Evolutionary conservation across 2,329 filamentous ascomycete species (phyloP), one percentile per base, ranked within the genome.

Genomic region (Fusarium oligoseptatum): DNA sequence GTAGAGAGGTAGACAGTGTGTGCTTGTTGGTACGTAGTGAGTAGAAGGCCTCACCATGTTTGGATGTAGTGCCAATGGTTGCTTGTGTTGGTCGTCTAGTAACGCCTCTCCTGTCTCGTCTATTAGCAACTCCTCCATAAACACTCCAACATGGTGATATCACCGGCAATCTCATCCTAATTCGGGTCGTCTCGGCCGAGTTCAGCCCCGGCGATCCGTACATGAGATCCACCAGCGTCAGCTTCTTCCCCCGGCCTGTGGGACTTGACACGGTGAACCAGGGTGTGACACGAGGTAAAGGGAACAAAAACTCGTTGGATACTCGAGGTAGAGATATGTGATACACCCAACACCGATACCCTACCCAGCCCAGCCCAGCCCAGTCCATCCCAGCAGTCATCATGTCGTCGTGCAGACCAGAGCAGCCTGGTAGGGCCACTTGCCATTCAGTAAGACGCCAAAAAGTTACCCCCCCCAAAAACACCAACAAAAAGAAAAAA

Each of bases 321-420:
- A 72, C 62, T 57, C 57, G 57, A 77, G 60, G 66, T 77, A 71
- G 64, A 71, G 71, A 75, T 66, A 70, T 27, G 45, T 66, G 41
- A 67, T 69, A 76, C 67, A 70, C 50, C 67, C 60, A 77, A 76
- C 75, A 68, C 75, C 74, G 11, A 70, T 68, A 67, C 64, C 66
- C 66, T 52, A 52, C 24, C 41, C 41, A 22, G 12, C 20, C 43
- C 20, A 5, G 8, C 20, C 48, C 48, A n/a, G 60, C 64, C 48
- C 15, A 50, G 66, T 66, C 20, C 41, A 11, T 43, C 39, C 45
- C 45, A 52, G 66, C 66, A 65, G 60, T 76, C 72, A 60, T 75
- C 34, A 58, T 58, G 29, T 75, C 66, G 58, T 76, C 71, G 66
- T 73, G 60, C 48, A 63, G 56, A 56, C 66, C 62, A 75, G 64